phyloP scores from a whole-genome alignment of 2,329 filamentous ascomycete genomes.

The Cytospora schulzeri region DNA sequence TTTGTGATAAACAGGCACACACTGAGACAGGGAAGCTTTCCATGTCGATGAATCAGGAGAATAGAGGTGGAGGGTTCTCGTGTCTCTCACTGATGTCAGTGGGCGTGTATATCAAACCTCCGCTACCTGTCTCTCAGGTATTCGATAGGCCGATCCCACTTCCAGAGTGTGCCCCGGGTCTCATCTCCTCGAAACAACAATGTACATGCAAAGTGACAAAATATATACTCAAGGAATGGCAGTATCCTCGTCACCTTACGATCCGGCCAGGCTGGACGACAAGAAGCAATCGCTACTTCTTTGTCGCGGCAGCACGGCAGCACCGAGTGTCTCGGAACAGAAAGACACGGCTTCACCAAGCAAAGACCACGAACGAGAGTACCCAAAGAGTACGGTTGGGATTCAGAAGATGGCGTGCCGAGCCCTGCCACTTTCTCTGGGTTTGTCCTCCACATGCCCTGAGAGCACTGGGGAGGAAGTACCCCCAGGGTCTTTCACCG shows the following conservation, averaged over 20 bases:
- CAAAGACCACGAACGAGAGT: not conserved
- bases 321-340: not conserved
- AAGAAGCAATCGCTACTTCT: not conserved
- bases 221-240: too few species aligned
- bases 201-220: too few species aligned
- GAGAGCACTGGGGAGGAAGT: not conserved
- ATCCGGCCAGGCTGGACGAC: not conserved
- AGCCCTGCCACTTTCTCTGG: too few species aligned
- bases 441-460: not conserved
- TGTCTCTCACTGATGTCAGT: not conserved
- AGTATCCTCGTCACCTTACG: not conserved
- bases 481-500: not conserved
- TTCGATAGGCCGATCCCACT: not conserved
- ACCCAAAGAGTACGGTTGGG: not conserved
- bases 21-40: too few species aligned
- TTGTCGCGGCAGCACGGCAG: not conserved
- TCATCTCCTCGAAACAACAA: not conserved
- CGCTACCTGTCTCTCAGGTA: not conserved
- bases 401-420: not conserved
- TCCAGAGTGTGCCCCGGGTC: not conserved
- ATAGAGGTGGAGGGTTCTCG: not conserved
- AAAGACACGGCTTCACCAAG: not conserved
- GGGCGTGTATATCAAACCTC: not conserved
- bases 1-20: too few species aligned
- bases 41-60: not conserved